Conservation (phyloP, 768 basidiomycete species). For the Lentinula edodes region DNA sequence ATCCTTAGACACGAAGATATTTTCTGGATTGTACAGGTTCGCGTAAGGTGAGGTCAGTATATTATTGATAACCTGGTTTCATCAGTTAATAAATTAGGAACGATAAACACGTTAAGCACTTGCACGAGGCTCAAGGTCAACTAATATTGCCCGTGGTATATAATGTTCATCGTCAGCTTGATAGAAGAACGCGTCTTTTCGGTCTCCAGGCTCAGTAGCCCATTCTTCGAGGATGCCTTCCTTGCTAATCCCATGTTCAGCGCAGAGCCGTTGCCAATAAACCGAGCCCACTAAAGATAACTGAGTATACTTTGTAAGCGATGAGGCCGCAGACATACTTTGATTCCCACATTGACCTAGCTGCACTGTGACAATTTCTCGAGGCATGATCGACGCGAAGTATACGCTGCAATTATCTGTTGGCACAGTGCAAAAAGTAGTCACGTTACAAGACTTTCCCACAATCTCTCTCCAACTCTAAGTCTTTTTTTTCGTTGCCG, state of each 20-base stretch:
- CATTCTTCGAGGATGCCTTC: slow-evolving; percentile 96
- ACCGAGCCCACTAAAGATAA: slow-evolving; percentile 72
- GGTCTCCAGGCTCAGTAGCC: slow-evolving; percentile 91
- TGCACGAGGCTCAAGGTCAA: slow-evolving; percentile 95
- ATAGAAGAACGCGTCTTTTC: slow-evolving; percentile 99
- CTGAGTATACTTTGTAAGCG: slow-evolving; percentile 7
- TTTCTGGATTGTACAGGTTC: slow-evolving; percentile 94
- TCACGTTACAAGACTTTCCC: no score
- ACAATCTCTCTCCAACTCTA: no score
- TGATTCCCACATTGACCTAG: slow-evolving; percentile 91
- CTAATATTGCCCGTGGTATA: slow-evolving; percentile 92
- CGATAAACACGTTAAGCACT: slow-evolving; percentile 20
- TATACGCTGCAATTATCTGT: background rate
- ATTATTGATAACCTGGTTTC: slow-evolving; percentile 84
- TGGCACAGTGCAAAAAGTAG: background rate
- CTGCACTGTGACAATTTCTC: slow-evolving; percentile 65
- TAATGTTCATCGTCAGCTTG: slow-evolving; percentile 99
- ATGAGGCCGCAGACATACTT: slow-evolving; percentile 43
- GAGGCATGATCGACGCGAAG: slow-evolving; percentile 40
- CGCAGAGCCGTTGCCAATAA: slow-evolving; percentile 97
- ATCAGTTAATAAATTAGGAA: background rate
- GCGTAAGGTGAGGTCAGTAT: slow-evolving; percentile 87
- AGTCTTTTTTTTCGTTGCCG: no score
- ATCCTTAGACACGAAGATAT: slow-evolving; percentile 93
- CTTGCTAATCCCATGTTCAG: slow-evolving; percentile 95